Conservation (phyloP, 2,329 filamentous ascomycete species). For the Exophiala calicioides region DNA sequence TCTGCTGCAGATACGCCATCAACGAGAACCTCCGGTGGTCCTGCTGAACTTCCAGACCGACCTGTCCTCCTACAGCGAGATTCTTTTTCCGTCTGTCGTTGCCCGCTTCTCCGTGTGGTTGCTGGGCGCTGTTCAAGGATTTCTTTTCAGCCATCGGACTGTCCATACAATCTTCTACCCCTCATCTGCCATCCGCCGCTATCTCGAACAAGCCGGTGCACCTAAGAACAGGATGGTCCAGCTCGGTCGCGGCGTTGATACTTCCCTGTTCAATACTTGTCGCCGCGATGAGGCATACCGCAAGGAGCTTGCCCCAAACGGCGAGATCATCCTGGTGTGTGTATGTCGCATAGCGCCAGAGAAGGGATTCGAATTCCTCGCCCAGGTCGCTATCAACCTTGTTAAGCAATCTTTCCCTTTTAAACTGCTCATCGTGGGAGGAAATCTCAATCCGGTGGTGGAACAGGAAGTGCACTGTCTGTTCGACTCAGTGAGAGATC, state of each 20-base stretch:
- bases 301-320: conserved; percentile 58
- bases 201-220: conserved; percentile 60
- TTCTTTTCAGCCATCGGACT: conserved; percentile 62
- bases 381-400: conserved; percentile 57
- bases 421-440: conserved; percentile 67
- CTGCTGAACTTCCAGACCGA: conserved; percentile 74
- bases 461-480: conserved; percentile 62
- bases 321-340: conserved; percentile 65
- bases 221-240: conserved; percentile 59
- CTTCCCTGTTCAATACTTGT: conserved; percentile 59
- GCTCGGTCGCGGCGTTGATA: conserved; percentile 66
- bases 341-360: conserved; percentile 69
- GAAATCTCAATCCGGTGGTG: conserved; percentile 65
- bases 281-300: conserved; percentile 56
- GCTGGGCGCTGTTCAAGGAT: conserved; percentile 65
- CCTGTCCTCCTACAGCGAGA: conserved; percentile 67
- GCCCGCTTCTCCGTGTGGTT: conserved; percentile 63
- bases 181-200: conserved; percentile 62
- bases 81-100: conserved; percentile 66
- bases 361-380: conserved; percentile 70
- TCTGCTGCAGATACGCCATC: conserved; percentile 66
- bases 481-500: conserved; percentile 57
- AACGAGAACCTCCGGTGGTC: conserved; percentile 57
- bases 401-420: conserved; percentile 56
- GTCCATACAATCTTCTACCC: conserved; percentile 71